Evolutionary conservation across 768 basidiomycete species (phyloP).

Genomic region (Astraeus odoratus): DNA sequence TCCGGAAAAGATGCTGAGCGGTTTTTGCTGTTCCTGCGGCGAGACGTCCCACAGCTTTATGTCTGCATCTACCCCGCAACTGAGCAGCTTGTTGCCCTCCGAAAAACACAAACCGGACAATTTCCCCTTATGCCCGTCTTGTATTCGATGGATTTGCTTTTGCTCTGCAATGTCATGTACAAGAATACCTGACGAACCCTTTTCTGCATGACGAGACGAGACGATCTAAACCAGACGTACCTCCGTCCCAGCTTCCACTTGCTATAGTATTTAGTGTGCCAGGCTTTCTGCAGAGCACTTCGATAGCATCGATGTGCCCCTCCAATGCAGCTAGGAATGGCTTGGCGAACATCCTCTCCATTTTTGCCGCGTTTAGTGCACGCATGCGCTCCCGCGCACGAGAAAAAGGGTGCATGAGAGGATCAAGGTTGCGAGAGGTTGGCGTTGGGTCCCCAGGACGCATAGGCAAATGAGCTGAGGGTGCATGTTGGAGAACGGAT

Average conservation of each 20-base stretch:
- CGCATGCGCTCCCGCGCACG: conserved; percentile 89
- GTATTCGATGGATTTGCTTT: conserved; percentile 47
- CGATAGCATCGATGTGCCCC: conserved; percentile 93
- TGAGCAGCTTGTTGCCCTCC: conserved; percentile 54
- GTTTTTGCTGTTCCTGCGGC: conserved; percentile 37
- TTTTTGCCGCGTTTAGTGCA: conserved; percentile 91
- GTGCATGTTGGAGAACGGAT: conserved; percentile 78
- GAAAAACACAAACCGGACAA: conserved; percentile 78
- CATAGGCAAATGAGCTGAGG: conserved; percentile 62
- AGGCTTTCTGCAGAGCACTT: conserved; percentile 68
- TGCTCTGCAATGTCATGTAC: conserved; percentile 71
- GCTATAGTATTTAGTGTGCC: conserved; percentile 73
- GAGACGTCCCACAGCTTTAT: conserved; percentile 73
- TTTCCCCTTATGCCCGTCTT: conserved; percentile 78
- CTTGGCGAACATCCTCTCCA: conserved; percentile 97
- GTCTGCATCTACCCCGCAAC: conserved; percentile 77
- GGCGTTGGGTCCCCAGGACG: conserved; percentile 83
- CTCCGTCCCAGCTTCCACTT: conserved; percentile 95
- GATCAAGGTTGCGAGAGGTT: conserved; percentile 85
- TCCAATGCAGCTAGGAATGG: conserved; percentile 88
- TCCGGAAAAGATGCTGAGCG: conserved; percentile 72
- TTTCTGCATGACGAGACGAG: background rate
- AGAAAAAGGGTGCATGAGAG: conserved; percentile 92
- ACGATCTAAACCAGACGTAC: conserved; percentile 40
- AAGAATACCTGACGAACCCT: conserved; percentile 56